Base-by-base conservation (phyloP, 1,139 yeast genomes). In the Meyerozyma athensensis region DNA sequence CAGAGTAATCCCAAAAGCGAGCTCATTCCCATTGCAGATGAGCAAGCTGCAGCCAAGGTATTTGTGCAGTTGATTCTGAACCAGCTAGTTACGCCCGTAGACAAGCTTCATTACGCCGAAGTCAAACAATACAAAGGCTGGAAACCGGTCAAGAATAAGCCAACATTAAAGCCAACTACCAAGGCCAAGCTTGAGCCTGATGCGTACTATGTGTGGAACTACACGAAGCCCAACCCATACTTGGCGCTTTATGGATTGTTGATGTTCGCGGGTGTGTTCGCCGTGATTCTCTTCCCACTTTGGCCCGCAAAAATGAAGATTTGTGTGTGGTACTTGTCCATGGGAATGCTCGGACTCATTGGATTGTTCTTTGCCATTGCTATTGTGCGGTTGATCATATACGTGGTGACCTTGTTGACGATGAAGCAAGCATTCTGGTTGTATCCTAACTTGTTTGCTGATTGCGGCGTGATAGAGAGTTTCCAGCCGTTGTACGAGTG, bases 381-480 rank as follows among this genome's bases (percentile, higher is more conserved):
- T 2, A 72, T 94, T 37, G 64, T 92, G 26, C 77, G 99, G 53
- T 67, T 89, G 54, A 71, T 89, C 36, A 56, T 92, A 26, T 90
- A 83, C 54, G 53, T 81, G 30, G 52, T 86, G 36, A 77, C 94
- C 0, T 66, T 76, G 44, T 68, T 79, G 36, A 69, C 74, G 4
- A 63, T 74, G 39, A 77, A 81, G 14, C 81, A 79, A 23, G 94
- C 94, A 5, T 74, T 94, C 56, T 92, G 99, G 98, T 61, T 92
- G 36, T 92, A 86, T 73, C 99, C 99, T 42, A 92, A 92, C 58
- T 70, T 92, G 56, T 92, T 90, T 63, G 98, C 83, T 44, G 99
- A 92, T 56, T 90, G 95, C 50, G 96, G 97, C 19, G 86, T 94
- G 46, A 58, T 92, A 46, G 97, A 90, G 44, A 84, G 96, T 68